phyloP scores from a whole-genome alignment of 345 rosid genomes.

The Bruguiera parviflora region DNA sequence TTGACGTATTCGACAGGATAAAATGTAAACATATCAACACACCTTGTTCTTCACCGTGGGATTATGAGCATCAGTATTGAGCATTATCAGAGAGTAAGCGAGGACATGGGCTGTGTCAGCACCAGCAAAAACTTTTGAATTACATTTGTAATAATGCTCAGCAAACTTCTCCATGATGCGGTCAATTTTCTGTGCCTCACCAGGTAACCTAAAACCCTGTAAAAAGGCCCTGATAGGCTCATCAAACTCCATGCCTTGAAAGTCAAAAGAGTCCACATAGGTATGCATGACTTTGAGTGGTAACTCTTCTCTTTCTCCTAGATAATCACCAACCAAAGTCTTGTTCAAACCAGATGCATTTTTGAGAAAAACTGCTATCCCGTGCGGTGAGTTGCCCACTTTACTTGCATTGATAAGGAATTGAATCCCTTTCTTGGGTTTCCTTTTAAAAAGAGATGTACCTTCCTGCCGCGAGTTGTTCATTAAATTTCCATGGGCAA shows the following conservation, averaged over 20 bases:
- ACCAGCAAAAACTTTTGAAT: conserved; percentile 83
- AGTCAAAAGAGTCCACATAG: conserved; percentile 90
- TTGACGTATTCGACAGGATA: conserved; percentile 23
- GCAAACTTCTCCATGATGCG: conserved; percentile 99
- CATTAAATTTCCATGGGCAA: conserved; percentile 33
- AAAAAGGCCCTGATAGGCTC: conserved; percentile 87
- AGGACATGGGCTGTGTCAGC: conserved; percentile 99
- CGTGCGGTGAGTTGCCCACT: conserved; percentile 91
- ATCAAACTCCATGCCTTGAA: conserved; percentile 85
- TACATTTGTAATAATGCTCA: conserved; percentile 94
- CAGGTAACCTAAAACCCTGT: conserved; percentile 93
- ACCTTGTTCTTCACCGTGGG: conserved; percentile 99
- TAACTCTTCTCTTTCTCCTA: conserved; percentile 96
- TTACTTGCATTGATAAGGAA: conserved; percentile 92
- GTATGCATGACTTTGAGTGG: conserved; percentile 97
- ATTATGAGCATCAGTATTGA: conserved; percentile 97
- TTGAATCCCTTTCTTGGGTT: conserved; percentile 94
- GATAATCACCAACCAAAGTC: conserved; percentile 88
- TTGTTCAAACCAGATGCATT: conserved; percentile 87
- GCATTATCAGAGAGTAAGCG: conserved; percentile 95
- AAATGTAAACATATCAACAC: conserved; percentile 22
- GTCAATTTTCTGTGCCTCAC: conserved; percentile 99
- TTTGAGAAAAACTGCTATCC: conserved; percentile 86
- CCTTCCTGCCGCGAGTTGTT: conserved; percentile 90
- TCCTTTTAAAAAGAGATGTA: conserved; percentile 92